Base-by-base conservation (phyloP, 495 filamentous ascomycete genomes). In the Tuber melanosporum region DNA sequence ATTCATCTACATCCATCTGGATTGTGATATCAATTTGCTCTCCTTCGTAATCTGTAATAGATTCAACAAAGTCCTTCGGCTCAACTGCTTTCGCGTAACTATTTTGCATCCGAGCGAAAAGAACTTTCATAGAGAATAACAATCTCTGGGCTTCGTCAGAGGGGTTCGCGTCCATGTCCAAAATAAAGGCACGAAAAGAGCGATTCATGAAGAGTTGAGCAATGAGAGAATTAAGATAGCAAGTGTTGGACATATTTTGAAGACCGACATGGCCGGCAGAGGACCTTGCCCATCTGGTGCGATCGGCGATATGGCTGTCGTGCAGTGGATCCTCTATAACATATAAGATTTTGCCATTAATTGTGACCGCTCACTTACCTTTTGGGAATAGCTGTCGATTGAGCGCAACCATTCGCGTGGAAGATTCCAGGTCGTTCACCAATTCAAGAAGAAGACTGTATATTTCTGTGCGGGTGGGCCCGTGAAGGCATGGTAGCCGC, bases 1-100 rank as follows among this genome's bases (percentile, higher is more conserved):
- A 99, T 82, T 97, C 94, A 79, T 98, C 96, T 20, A 97, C 96
- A 82, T 99, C 95, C 93, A 98, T 98, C 83, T 98, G 96, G 62
- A 92, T 88, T 32, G 89, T 90, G 42, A 95, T 90, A 84, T 98
- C 94, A 72, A 98, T 94, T n/a, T 88, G 86, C 26, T 90, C 87
- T 71, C 94, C 92, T 43, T 97, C 94, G 79, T 95, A 95, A 0
- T 92, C 95, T 73, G 89, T 90, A 80, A 98, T 92, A 47, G 88
- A 89, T 36, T 87, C 87, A 43, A 95, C 93, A 71, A 95, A 90
- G 0, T 88, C 88, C 57, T 88, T 85, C 0, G 95, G 92, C 75
- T 94, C 92, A 26, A 93, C 88, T 66, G 86, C 90, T 79, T 91
- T 93, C 32, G 86, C 87, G 80, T 89, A 90, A 52, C 90, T 91